Conservation (phyloP, 2,329 filamentous ascomycete species). For the Hypoxylon sp. region DNA sequence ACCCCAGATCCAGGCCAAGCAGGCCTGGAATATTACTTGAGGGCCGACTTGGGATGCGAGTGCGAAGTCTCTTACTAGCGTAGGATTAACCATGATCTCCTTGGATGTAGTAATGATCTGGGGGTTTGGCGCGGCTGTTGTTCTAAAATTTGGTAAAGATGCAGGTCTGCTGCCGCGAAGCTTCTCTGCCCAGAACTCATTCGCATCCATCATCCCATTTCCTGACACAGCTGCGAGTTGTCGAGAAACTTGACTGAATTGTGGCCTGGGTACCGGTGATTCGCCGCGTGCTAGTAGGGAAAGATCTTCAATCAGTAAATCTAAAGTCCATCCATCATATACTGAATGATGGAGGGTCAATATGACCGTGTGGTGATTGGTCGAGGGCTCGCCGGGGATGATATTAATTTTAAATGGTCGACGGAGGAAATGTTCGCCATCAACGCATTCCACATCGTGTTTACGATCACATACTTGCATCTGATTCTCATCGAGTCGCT, state of each 20-base stretch:
- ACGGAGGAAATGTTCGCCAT: constrained; percentile 58
- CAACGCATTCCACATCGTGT: constrained; percentile 56
- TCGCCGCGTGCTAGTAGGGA: constrained; percentile 58
- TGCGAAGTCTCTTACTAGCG: constrained; percentile 53
- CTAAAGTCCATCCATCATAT: constrained; percentile 94
- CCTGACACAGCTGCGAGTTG: constrained; percentile 52
- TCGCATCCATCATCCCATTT: constrained; percentile 55
- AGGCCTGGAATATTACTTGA: constrained; percentile 81
- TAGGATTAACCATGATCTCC: constrained; percentile 52
- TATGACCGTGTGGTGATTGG: constrained; percentile 51
- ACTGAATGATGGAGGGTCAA: constrained; percentile 82
- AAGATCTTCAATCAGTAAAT: constrained; percentile 78
- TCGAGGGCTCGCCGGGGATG: constrained; percentile 19
- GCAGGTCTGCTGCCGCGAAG: constrained; percentile 68
- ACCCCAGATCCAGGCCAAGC: constrained; percentile 73
- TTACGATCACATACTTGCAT: constrained; percentile 57
- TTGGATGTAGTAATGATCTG: constrained; percentile 47
- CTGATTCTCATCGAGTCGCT: constrained; percentile 56
- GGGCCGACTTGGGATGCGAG: constrained; percentile 63
- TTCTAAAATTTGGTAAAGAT: constrained; percentile 69
- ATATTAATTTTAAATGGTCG: constrained; percentile 73
- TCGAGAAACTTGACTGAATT: constrained; percentile 70
- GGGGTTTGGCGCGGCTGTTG: constrained; percentile 46
- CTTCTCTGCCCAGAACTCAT: constrained; percentile 77
- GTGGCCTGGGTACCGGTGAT: constrained; percentile 57